These are phyloP conservation scores for Colletotrichum tamarilloi DNA, from an alignment of 2,329 filamentous ascomycete species.

Conservation along the genomic window DNA sequence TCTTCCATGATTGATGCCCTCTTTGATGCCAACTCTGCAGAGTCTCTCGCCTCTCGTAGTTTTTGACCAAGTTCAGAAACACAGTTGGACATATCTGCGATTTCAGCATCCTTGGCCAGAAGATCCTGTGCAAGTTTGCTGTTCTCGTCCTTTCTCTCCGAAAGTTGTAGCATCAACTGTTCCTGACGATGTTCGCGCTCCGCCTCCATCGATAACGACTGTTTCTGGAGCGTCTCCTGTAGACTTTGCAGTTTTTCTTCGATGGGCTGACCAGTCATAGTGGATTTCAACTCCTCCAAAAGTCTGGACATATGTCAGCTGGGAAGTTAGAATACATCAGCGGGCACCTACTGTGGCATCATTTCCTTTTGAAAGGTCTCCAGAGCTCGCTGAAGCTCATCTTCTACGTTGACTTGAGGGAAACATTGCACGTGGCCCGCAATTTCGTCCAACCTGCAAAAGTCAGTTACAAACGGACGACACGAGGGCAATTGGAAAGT, in stretches of 20 bases:
- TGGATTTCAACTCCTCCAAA: not conserved
- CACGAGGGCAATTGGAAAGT: too few relatives aligned
- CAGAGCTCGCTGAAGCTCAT: not conserved
- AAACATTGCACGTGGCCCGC: not conserved
- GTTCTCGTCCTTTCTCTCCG: conserved; percentile 22
- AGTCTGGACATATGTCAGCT: not conserved
- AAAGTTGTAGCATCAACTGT: conserved; percentile 10
- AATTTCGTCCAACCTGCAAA: conserved; percentile 16
- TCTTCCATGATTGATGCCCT: not conserved
- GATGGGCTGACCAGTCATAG: not conserved
- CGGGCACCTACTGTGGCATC: not conserved
- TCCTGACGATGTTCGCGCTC: conserved; percentile 1
- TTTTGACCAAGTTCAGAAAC: not conserved
- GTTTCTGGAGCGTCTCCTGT: conserved; percentile 6
- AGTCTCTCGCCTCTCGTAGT: not conserved
- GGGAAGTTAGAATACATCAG: not conserved
- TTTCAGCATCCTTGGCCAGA: not conserved
- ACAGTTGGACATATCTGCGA: not conserved
- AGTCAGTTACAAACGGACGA: not conserved
- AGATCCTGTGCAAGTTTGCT: conserved; percentile 18
- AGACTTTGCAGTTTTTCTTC: conserved; percentile 9
- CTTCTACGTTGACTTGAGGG: not conserved
- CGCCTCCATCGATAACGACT: not conserved
- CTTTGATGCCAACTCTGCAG: not conserved
- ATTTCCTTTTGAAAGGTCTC: conserved; percentile 4